Percentiles rank a stretch among this genome's conserved stretches.
Conservation (phyloP, 495 filamentous ascomycete genomes). For the Hypoxylon fuscum region DNA sequence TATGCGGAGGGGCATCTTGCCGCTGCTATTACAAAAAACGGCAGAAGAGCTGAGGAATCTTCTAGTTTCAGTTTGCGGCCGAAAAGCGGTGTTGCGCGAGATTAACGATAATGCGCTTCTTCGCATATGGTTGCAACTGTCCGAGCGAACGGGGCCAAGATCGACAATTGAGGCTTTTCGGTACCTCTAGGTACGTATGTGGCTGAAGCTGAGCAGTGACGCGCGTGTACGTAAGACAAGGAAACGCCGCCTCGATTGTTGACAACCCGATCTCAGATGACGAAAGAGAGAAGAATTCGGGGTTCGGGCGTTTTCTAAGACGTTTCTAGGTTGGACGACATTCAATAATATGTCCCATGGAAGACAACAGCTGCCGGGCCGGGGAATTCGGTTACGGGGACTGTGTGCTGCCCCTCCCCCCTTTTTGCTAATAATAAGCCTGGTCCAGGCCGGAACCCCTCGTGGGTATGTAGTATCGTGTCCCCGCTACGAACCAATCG, state of each 20-base stretch:
- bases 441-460: constrained; percentile 21
- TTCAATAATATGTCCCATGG: neutral
- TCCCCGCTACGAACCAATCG: constrained; percentile 23
- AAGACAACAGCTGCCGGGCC: neutral
- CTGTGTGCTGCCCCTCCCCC: neutral
- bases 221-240: neutral
- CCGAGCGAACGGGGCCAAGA: too few relatives aligned
- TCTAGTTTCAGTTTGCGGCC: neutral
- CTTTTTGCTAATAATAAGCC: constrained; percentile 11
- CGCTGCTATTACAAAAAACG: neutral
- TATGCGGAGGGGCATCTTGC: constrained; percentile 42
- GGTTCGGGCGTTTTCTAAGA: neutral
- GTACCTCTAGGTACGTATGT: neutral
- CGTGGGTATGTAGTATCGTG: constrained; percentile 22
- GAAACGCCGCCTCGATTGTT: too few relatives aligned
- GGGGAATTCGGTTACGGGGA: neutral
- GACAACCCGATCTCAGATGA: too few relatives aligned
- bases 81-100: neutral
- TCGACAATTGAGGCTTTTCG: neutral
- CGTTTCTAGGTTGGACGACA: too few relatives aligned
- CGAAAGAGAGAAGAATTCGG: neutral
- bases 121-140: constrained; percentile 4
- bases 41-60: neutral
- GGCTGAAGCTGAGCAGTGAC: neutral
- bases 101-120: neutral